Percentiles rank a stretch among this genome's conserved stretches.
These are phyloP conservation scores for Malus hybrid DNA, from an alignment of 331 rosid genomes.

Conservation along the genomic window DNA sequence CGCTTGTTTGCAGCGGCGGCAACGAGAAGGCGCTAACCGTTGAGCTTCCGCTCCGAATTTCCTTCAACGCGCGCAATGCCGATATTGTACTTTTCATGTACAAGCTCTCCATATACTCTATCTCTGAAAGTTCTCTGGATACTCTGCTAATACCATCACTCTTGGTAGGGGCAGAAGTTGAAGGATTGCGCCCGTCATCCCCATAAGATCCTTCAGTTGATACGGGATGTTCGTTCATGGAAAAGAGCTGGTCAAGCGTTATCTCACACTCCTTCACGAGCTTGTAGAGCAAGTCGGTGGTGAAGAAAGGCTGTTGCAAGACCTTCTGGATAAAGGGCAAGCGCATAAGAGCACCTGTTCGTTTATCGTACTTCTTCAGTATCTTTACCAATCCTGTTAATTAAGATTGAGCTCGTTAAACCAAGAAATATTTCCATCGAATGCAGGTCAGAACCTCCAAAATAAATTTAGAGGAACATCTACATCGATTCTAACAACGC, in stretches of 20 bases:
- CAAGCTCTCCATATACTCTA: conserved; percentile 80
- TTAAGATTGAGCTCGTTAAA: background rate
- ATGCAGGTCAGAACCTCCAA: background rate
- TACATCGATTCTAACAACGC: background rate
- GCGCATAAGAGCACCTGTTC: conserved; percentile 97
- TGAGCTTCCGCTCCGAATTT: conserved; percentile 87
- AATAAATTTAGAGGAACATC: background rate
- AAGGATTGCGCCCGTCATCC: conserved; percentile 46
- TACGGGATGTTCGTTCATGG: conserved; percentile 31
- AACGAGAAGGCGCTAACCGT: conserved; percentile 81
- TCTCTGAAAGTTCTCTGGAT: conserved; percentile 72
- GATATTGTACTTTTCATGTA: conserved; percentile 82
- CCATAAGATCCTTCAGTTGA: conserved; percentile 32
- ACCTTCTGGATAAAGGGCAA: conserved; percentile 93
- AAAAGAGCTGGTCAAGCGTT: conserved; percentile 73
- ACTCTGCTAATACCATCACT: conserved; percentile 30
- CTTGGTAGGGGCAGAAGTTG: conserved; percentile 46
- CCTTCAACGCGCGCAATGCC: conserved; percentile 78
- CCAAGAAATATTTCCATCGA: background rate
- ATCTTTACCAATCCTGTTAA: conserved; percentile 81
- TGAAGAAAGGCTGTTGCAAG: conserved; percentile 89
- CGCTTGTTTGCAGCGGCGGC: conserved; percentile 75
- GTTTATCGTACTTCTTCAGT: conserved; percentile 91
- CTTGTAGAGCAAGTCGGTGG: conserved; percentile 88
- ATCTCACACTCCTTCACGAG: conserved; percentile 91